Evolutionary conservation across 768 basidiomycete genomes (phyloP), one percentile per base, ranked within the genome.

Genomic region (Tylopilus felleus): DNA sequence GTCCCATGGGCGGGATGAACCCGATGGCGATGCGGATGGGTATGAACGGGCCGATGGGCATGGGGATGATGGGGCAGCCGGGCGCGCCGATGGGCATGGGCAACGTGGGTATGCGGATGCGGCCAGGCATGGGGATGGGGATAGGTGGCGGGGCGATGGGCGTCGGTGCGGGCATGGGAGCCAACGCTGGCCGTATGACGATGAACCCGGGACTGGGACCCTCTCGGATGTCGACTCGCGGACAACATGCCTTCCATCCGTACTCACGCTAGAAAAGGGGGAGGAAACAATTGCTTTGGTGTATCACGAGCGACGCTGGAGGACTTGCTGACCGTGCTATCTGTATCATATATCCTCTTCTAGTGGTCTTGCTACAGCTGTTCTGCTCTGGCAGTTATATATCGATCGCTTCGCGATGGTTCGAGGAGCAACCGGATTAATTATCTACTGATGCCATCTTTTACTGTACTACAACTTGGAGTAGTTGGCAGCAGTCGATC

Each of bases 191-290:
- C n/a, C 70, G 77, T 54, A 73, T 73, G 72, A 52, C 74, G 46
- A 70, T 73, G 70, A 73, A 70, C 61, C 44, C 68, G 46, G 80
- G 74, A 23, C 66, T 73, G 53, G 82, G 75, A n/a, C 81, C 78
- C 14, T 72, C 76, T 49, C 74, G 79, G 8, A 73, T 75, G 66
- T 75, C 72, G 50, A 76, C 60, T 25, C 75, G 81, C 21, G 83
- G 83, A 53, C 81, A 83, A 57, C 80, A 82, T 58, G 75, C 74
- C 53, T 85, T 82, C 69, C 83, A 85, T 68, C 83, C 83, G n/a
- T 85, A 85, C 64, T 75, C 82, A 50, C 76, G 83, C 61, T 84
- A 51, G 40, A 8, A 21, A 38, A 17, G 17, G n/a, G 17, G 16
- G 27, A 14, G 29, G 23, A 13, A 4, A 21, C 23, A 29, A 13